Percentiles rank a stretch among this genome's conserved stretches.
These are phyloP conservation scores for Leishmania major DNA, from an alignment of 208 protist species.

Conservation along the genomic window DNA sequence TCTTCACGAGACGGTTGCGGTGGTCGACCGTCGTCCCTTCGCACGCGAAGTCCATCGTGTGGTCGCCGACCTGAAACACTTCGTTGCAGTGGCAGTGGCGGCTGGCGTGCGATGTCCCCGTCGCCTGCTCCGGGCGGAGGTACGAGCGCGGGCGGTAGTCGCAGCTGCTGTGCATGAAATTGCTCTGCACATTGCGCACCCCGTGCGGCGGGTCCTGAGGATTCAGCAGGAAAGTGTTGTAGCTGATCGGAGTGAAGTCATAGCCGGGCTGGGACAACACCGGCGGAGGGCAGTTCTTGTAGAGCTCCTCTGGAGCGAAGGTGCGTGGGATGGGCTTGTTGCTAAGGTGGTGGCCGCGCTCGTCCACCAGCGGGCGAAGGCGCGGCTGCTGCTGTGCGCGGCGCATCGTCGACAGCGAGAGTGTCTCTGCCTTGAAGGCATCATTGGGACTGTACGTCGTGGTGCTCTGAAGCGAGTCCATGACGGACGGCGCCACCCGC, in stretches of 20 bases:
- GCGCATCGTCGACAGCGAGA: constrained; percentile 34
- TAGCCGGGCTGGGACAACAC: constrained; percentile 80
- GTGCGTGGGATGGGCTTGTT: constrained; percentile 49
- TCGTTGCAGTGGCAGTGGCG: constrained; percentile 87
- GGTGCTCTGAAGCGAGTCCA: constrained; percentile 49
- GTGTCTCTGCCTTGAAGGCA: constrained; percentile 57
- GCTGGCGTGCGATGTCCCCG: constrained; percentile 41
- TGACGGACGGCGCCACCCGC: constrained; percentile 53
- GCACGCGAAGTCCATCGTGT: constrained; percentile 78
- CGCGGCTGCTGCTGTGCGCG: constrained; percentile 47
- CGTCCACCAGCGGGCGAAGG: constrained; percentile 62
- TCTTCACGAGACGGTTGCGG: constrained; percentile 58
- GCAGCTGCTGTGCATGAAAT: constrained; percentile 67
- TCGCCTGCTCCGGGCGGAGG: constrained; percentile 46
- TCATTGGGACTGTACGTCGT: constrained; percentile 73
- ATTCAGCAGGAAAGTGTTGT: constrained; percentile 68
- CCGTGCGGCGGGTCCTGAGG: constrained; percentile 62
- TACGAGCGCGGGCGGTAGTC: constrained; percentile 84
- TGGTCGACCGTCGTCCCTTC: constrained; percentile 63
- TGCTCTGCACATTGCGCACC: constrained; percentile 73
- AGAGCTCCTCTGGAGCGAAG: constrained; percentile 80
- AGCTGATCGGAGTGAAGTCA: constrained; percentile 86
- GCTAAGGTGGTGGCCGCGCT: constrained; percentile 59
- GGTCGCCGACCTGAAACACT: constrained; percentile 88
- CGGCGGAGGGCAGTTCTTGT: constrained; percentile 78